Percentiles rank a stretch among this genome's conserved stretches.
These are phyloP conservation scores for Xylaria arbuscula DNA, from an alignment of 2,329 filamentous ascomycete species.

Conservation along the genomic window DNA sequence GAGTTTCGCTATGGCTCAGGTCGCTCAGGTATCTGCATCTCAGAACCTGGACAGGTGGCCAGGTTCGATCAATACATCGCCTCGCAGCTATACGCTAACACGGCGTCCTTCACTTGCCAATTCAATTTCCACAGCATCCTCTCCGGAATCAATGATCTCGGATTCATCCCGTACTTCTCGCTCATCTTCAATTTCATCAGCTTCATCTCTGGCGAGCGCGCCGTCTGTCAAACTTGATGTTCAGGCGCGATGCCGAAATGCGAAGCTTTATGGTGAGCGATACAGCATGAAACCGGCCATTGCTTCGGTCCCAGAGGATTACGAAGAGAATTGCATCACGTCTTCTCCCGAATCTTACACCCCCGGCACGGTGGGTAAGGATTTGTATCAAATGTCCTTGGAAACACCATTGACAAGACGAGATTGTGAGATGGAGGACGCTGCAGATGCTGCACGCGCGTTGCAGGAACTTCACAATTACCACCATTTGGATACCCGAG, in stretches of 20 bases:
- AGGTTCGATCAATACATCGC: constrained; percentile 61
- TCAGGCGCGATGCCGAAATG: constrained; percentile 71
- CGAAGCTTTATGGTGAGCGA: constrained; percentile 69
- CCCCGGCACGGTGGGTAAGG: constrained; percentile 61
- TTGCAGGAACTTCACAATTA: constrained; percentile 71
- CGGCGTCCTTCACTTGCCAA: constrained; percentile 73
- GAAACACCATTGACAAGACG: constrained; percentile 60
- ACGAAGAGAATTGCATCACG: constrained; percentile 61
- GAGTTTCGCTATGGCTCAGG: constrained; percentile 70
- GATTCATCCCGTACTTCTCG: constrained; percentile 71
- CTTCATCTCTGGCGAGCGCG: constrained; percentile 70
- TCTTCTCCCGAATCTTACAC: constrained; percentile 69
- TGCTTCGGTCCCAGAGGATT: constrained; percentile 68
- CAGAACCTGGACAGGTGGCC: constrained; percentile 67
- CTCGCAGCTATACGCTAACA: constrained; percentile 60
- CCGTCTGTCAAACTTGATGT: constrained; percentile 68
- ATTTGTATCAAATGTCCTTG: constrained; percentile 61
- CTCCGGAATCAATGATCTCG: constrained; percentile 75
- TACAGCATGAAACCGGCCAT: constrained; percentile 63
- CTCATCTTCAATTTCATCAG: constrained; percentile 73
- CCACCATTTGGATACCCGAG: constrained; percentile 49
- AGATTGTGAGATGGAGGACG: constrained; percentile 62
- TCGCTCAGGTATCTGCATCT: constrained; percentile 56
- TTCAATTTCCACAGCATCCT: constrained; percentile 71
- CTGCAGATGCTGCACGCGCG: constrained; percentile 66